Conservation (phyloP, 129 eudicot genomes). For the Tagetes patula region DNA sequence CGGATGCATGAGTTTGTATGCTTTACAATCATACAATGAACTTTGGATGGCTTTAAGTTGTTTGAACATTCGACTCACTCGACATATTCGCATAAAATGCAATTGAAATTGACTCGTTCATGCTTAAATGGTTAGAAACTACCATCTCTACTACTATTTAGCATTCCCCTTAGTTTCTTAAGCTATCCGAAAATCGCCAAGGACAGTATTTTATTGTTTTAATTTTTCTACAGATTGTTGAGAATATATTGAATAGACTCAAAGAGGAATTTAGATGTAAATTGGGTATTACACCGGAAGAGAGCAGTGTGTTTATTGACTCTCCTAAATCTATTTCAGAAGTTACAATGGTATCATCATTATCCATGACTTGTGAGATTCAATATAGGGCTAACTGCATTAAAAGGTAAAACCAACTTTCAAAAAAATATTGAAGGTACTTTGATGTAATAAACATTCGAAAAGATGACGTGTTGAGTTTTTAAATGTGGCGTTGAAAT, state of each 20-base stretch:
- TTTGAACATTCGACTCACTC: slow-evolving; percentile 4
- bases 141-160: neutral
- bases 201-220: neutral
- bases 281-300: slow-evolving; percentile 41
- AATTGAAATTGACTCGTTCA: neutral
- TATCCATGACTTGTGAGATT: slow-evolving; percentile 5
- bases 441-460: neutral
- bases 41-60: neutral
- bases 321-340: slow-evolving; percentile 18
- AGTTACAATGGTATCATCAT: slow-evolving; percentile 34
- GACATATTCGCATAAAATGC: neutral
- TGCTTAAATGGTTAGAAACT: neutral
- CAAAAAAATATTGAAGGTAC: neutral
- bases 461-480: neutral
- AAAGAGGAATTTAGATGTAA: slow-evolving; percentile 64
- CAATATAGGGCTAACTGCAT: neutral
- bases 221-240: slow-evolving; percentile 59
- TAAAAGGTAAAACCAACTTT: neutral
- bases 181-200: neutral
- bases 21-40: neutral
- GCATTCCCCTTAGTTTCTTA: slow-evolving; percentile 6
- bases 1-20: neutral
- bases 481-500: neutral
- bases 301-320: slow-evolving; percentile 15
- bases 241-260: slow-evolving; percentile 56